phyloP scores from a whole-genome alignment of 2,329 filamentous ascomycete genomes.

The Paecilomyces fulvus region DNA sequence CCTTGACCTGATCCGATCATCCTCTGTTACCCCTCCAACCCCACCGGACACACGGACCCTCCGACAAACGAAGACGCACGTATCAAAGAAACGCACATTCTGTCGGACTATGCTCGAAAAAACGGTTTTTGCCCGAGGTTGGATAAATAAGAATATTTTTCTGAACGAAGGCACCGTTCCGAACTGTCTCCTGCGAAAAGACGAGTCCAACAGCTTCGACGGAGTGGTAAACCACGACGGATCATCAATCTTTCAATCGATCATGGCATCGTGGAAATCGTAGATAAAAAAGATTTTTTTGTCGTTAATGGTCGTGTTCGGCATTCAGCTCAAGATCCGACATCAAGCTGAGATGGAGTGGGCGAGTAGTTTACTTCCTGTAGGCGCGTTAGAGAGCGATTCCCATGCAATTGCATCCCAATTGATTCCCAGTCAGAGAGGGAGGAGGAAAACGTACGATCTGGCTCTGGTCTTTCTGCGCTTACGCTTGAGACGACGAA shows the following conservation, averaged over 20 bases:
- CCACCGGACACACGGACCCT: slow-evolving; percentile 27
- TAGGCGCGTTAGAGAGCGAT: background rate
- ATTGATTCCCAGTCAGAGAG: background rate
- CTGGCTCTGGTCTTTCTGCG: slow-evolving; percentile 99
- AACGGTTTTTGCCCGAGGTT: slow-evolving; percentile 12
- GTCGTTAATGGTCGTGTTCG: slow-evolving; percentile 26
- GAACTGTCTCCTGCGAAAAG: background rate
- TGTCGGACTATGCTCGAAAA: slow-evolving; percentile 9
- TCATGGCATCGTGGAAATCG: slow-evolving; percentile 1
- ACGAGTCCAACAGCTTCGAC: background rate
- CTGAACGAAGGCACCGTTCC: slow-evolving; percentile 12
- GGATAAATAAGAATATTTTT: background rate
- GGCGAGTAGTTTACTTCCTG: slow-evolving; percentile 62
- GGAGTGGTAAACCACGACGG: background rate
- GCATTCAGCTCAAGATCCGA: slow-evolving; percentile 29
- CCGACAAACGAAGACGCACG: slow-evolving; percentile 13
- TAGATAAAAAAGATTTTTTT: slow-evolving; percentile 9
- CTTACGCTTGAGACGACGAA: slow-evolving; percentile 98
- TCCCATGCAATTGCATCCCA: slow-evolving; percentile 23
- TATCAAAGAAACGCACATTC: background rate
- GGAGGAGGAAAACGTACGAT: slow-evolving; percentile 58
- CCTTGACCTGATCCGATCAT: background rate
- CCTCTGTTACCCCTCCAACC: slow-evolving; percentile 20
- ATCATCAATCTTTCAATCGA: slow-evolving; percentile 1
- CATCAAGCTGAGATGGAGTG: slow-evolving; percentile 45